phyloP scores from a whole-genome alignment of 1,139 yeast species.

The Scheffersomyces insectosa region DNA sequence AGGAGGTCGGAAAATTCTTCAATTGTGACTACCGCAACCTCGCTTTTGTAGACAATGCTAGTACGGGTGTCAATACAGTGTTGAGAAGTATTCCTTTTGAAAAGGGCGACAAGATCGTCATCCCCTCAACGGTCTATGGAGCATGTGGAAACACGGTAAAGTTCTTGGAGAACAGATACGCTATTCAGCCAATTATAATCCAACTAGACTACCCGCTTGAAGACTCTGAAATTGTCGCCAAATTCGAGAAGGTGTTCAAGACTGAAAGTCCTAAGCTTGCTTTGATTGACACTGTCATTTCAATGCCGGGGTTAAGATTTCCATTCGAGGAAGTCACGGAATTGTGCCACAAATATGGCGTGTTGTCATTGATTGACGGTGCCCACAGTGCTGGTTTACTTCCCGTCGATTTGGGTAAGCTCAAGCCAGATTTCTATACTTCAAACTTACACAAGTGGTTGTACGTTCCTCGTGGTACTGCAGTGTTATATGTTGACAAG shows the following conservation, averaged over 20 bases:
- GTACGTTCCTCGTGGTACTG: slow-evolving; percentile 58
- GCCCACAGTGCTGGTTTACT: slow-evolving; percentile 69
- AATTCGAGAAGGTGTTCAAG: slow-evolving; percentile 34
- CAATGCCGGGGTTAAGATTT: slow-evolving; percentile 62
- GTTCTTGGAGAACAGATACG: slow-evolving; percentile 44
- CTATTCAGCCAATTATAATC: slow-evolving; percentile 46
- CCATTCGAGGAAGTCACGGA: slow-evolving; percentile 55
- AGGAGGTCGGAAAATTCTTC: slow-evolving; percentile 37
- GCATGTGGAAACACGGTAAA: slow-evolving; percentile 57
- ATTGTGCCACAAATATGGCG: slow-evolving; percentile 48
- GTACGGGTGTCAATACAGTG: slow-evolving; percentile 60
- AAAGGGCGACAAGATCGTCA: slow-evolving; percentile 55
- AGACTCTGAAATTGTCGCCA: slow-evolving; percentile 46
- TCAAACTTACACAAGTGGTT: slow-evolving; percentile 75
- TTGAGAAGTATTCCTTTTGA: slow-evolving; percentile 54
- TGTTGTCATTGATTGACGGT: slow-evolving; percentile 65
- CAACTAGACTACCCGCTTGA: slow-evolving; percentile 50
- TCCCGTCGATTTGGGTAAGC: slow-evolving; percentile 42
- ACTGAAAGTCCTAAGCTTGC: slow-evolving; percentile 33
- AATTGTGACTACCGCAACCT: slow-evolving; percentile 45
- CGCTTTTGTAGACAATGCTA: slow-evolving; percentile 59
- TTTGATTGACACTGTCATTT: slow-evolving; percentile 61
- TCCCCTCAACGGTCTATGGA: slow-evolving; percentile 56
- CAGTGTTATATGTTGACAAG: slow-evolving; percentile 58
- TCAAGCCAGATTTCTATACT: slow-evolving; percentile 62